Conservation (phyloP, 2,329 filamentous ascomycete species). For the Penicillium psychrosexuale region DNA sequence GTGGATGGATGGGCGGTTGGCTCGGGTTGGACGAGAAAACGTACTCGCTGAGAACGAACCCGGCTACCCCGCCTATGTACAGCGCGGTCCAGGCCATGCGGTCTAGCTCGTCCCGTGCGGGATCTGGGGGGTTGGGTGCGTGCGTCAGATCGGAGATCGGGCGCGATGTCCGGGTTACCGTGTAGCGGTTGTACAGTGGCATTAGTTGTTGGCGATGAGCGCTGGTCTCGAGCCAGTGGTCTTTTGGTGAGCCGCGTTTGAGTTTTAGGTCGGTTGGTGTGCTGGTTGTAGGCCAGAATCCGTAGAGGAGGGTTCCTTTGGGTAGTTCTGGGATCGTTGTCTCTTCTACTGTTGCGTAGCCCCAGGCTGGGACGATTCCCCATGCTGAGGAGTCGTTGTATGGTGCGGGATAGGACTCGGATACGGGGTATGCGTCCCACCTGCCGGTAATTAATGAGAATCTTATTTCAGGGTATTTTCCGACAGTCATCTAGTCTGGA, state of each 20-base stretch:
- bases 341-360: slow-evolving; percentile 45
- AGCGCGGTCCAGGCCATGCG: slow-evolving; percentile 22
- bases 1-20: slow-evolving; percentile 14
- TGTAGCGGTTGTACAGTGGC: slow-evolving; percentile 49
- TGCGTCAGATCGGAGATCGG: background rate
- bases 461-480: background rate
- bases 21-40: slow-evolving; percentile 30
- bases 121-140: background rate
- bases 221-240: slow-evolving; percentile 41
- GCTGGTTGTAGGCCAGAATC: slow-evolving; percentile 46
- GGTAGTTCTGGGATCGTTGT: slow-evolving; percentile 38
- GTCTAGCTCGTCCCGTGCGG: slow-evolving; percentile 17
- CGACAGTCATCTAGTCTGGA: background rate
- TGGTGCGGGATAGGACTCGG: slow-evolving; percentile 25
- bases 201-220: slow-evolving; percentile 38
- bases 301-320: slow-evolving; percentile 39
- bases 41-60: slow-evolving; percentile 33
- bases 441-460: slow-evolving; percentile 8
- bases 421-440: slow-evolving; percentile 49
- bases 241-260: slow-evolving; percentile 18
- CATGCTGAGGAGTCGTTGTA: slow-evolving; percentile 40
- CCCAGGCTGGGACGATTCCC: slow-evolving; percentile 51
- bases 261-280: slow-evolving; percentile 41
- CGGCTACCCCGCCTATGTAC: slow-evolving; percentile 28
- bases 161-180: slow-evolving; percentile 7